A percentile compares a stretch with the other conserved stretches of the same genome.
Evolutionary conservation across 2,329 filamentous ascomycete species (phyloP).

Genomic region (Hypoxylon sp.): DNA sequence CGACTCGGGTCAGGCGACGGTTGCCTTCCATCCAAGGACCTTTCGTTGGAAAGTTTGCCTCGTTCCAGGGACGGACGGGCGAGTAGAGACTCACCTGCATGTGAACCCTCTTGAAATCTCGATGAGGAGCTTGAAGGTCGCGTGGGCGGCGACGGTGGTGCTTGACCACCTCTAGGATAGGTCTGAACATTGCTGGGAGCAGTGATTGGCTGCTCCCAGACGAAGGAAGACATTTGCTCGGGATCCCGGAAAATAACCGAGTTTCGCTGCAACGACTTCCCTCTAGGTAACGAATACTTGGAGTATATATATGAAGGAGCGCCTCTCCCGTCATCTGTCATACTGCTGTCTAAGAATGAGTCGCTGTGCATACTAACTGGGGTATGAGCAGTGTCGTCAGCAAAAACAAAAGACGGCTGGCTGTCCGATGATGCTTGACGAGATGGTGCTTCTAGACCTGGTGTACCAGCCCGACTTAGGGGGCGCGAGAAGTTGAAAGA

Average conservation of each 20-base stretch:
- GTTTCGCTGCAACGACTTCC: slow-evolving; percentile 79
- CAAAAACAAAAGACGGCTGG: slow-evolving; percentile 71
- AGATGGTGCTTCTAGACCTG: slow-evolving; percentile 67
- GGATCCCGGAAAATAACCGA: slow-evolving; percentile 69
- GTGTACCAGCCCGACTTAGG: slow-evolving; percentile 77
- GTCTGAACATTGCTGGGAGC: slow-evolving; percentile 58
- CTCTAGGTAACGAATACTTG: slow-evolving; percentile 85
- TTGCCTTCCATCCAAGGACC: slow-evolving; percentile 55
- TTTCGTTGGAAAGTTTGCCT: slow-evolving; percentile 63
- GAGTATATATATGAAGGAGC: slow-evolving; percentile 86
- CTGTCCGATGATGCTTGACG: slow-evolving; percentile 75
- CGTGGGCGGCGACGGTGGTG: slow-evolving; percentile 72
- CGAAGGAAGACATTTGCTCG: slow-evolving; percentile 64
- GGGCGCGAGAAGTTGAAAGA: slow-evolving; percentile 96
- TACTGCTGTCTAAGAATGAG: slow-evolving; percentile 66
- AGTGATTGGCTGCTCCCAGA: slow-evolving; percentile 69
- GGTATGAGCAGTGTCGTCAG: slow-evolving; percentile 74
- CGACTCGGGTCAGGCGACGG: slow-evolving; percentile 60
- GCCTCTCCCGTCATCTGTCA: slow-evolving; percentile 59
- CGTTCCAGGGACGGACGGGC: slow-evolving; percentile 63
- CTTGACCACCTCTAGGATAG: slow-evolving; percentile 56
- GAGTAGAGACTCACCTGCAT: slow-evolving; percentile 55
- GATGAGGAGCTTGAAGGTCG: slow-evolving; percentile 68
- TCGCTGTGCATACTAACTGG: slow-evolving; percentile 80
- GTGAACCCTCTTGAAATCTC: slow-evolving; percentile 50